Percentiles rank a stretch among this genome's conserved stretches.
These are phyloP conservation scores for Stemphylium beticola DNA, from an alignment of 2,329 filamentous ascomycete genomes.

Conservation along the genomic window DNA sequence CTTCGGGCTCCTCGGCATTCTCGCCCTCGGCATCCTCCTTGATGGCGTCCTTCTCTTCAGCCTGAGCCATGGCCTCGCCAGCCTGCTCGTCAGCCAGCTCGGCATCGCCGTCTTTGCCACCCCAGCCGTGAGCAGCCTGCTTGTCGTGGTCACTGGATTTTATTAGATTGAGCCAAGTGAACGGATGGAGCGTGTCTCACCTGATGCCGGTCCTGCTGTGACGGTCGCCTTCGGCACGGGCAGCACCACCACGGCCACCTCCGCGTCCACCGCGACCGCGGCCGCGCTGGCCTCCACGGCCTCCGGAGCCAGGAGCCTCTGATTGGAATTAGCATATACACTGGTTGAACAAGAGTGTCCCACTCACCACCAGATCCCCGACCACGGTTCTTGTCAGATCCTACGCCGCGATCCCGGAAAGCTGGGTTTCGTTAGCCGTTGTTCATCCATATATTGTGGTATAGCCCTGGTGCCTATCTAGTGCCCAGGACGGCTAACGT, in stretches of 20 bases:
- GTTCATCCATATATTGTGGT: neutral
- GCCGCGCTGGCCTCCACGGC: constrained; percentile 47
- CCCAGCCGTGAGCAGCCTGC: constrained; percentile 90
- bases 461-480: neutral
- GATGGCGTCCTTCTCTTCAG: constrained; percentile 74
- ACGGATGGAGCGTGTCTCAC: constrained; percentile 51
- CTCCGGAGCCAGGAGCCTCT: constrained; percentile 29
- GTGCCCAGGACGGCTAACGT: constrained; percentile 52
- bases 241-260: constrained; percentile 52
- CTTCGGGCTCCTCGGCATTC: constrained; percentile 67
- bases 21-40: constrained; percentile 48
- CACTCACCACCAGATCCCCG: constrained; percentile 56
- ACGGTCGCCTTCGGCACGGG: constrained; percentile 62
- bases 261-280: constrained; percentile 57
- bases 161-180: constrained; percentile 21
- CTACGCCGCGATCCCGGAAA: constrained; percentile 87
- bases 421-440: constrained; percentile 59
- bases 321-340: constrained; percentile 13
- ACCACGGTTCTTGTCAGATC: constrained; percentile 80
- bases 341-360: neutral
- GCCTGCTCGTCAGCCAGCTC: constrained; percentile 92
- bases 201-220: constrained; percentile 66
- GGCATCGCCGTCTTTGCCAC: constrained; percentile 77
- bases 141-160: constrained; percentile 75
- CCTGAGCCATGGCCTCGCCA: constrained; percentile 85